Evolutionary conservation across 2,329 filamentous ascomycete species (phyloP).

Genomic region (Fusarium zealandicum): DNA sequence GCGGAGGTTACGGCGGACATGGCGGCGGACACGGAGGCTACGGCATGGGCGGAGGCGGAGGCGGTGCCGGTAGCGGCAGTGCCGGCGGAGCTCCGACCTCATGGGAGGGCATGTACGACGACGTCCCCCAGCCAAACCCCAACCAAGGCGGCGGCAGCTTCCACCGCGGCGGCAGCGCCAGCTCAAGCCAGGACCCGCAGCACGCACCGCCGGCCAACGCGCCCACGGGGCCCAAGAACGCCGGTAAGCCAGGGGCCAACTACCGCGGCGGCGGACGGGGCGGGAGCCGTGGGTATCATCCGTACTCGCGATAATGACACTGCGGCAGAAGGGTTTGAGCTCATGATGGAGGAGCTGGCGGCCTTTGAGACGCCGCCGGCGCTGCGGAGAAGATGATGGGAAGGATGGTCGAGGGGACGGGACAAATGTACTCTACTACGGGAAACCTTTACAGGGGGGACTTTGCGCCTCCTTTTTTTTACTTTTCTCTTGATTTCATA

Average conservation of each 20-base stretch:
- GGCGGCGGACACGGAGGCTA: slow-evolving; percentile 44
- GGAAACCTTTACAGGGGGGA: background rate
- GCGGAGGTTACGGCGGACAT: slow-evolving; percentile 41
- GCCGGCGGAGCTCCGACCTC: slow-evolving; percentile 73
- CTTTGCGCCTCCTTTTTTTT: slow-evolving; percentile 8
- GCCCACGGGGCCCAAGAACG: slow-evolving; percentile 95
- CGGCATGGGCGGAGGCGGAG: slow-evolving; percentile 46
- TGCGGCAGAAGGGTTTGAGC: slow-evolving; percentile 8
- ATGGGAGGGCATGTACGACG: slow-evolving; percentile 99
- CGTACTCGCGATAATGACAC: slow-evolving; percentile 61
- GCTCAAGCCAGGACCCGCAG: slow-evolving; percentile 51
- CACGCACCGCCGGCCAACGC: slow-evolving; percentile 65
- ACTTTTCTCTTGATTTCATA: slow-evolving; percentile 12
- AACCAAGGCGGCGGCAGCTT: slow-evolving; percentile 52
- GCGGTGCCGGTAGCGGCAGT: slow-evolving; percentile 48
- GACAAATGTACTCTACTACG: slow-evolving; percentile 18
- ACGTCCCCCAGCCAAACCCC: slow-evolving; percentile 83
- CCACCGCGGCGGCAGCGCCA: slow-evolving; percentile 51
- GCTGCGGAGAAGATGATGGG: slow-evolving; percentile 12
- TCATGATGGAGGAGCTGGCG: slow-evolving; percentile 1
- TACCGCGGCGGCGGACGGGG: slow-evolving; percentile 90
- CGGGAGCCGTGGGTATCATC: slow-evolving; percentile 78
- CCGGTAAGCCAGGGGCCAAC: slow-evolving; percentile 87
- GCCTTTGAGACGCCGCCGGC: slow-evolving; percentile 1
- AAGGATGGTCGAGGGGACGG: background rate